These are phyloP conservation scores for Elongisporangium anandrum DNA, from an alignment of 352 stramenopile genomes.

Conservation along the genomic window DNA sequence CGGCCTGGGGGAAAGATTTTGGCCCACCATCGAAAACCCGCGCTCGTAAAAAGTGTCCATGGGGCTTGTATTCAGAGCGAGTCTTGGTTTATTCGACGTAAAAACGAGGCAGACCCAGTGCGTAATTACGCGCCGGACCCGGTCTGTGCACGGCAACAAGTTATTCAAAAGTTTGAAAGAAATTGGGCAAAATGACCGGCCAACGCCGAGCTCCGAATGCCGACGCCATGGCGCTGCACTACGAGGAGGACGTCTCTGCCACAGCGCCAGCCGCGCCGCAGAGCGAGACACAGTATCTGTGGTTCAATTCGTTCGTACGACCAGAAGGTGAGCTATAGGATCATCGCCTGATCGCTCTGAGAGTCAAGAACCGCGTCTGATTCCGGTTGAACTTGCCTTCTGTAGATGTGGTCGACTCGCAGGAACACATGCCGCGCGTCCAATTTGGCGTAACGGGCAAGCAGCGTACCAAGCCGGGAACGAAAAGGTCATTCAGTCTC, in stretches of 20 bases:
- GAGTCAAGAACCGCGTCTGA: not conserved
- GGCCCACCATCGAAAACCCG: conserved; percentile 8
- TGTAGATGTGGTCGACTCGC: conserved; percentile 75
- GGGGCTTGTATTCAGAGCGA: not conserved
- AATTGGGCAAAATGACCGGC: not conserved
- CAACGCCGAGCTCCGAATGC: not conserved
- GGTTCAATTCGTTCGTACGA: conserved; percentile 58
- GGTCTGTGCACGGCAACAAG: not conserved
- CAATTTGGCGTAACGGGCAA: conserved; percentile 71
- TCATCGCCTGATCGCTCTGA: not conserved
- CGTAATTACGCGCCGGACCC: conserved; percentile 7
- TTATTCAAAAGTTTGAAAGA: conserved; percentile 11
- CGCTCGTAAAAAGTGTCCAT: conserved; percentile 6
- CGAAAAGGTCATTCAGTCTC: not conserved
- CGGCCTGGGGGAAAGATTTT: conserved; percentile 3
- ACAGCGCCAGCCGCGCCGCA: conserved; percentile 4
- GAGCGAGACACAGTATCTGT: conserved; percentile 39
- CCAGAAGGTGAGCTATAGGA: conserved; percentile 34
- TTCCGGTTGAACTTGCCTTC: not conserved
- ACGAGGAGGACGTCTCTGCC: conserved; percentile 25
- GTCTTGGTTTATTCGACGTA: too few species aligned
- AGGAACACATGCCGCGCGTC: conserved; percentile 58
- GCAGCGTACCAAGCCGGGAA: conserved; percentile 64
- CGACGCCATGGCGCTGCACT: conserved; percentile 17
- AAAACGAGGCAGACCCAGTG: not conserved